phyloP scores from a whole-genome alignment of 73 alveolate genomes.

The Symbiodinium natans region DNA sequence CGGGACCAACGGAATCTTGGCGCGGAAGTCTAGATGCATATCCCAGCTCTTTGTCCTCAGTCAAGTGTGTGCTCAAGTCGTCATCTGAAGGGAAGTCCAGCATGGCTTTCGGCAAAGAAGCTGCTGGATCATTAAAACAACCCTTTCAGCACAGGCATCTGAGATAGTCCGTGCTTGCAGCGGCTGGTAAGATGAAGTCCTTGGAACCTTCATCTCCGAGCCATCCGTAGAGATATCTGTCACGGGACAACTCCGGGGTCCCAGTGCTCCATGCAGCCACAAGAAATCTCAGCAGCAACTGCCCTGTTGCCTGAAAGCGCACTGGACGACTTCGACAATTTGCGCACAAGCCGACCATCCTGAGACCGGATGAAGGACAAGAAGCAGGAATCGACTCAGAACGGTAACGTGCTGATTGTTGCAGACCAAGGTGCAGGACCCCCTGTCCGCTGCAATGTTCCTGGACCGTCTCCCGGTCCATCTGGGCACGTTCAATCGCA shows the following conservation, averaged over 20 bases:
- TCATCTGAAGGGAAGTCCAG: too few relatives aligned
- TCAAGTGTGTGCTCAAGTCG: neutral
- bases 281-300: too few relatives aligned
- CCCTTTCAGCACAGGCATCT: too few relatives aligned
- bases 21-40: slow-evolving; percentile 73
- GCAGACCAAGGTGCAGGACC: neutral
- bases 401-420: too few relatives aligned
- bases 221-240: neutral
- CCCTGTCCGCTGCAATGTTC: neutral
- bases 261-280: too few relatives aligned
- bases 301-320: neutral
- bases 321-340: neutral
- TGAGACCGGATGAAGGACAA: too few relatives aligned
- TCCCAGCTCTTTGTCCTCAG: slow-evolving; percentile 63
- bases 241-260: too few relatives aligned
- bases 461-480: neutral
- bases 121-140: too few relatives aligned
- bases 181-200: slow-evolving; percentile 9
- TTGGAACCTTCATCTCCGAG: neutral
- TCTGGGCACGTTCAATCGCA: neutral
- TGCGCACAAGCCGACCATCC: slow-evolving; percentile 4
- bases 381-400: too few relatives aligned
- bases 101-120: too few relatives aligned
- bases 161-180: slow-evolving; percentile 5
- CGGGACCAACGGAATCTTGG: slow-evolving; percentile 50